These are phyloP conservation scores for Colletotrichum sp. DNA, from an alignment of 2,329 filamentous ascomycete genomes.

Conservation along the genomic window DNA sequence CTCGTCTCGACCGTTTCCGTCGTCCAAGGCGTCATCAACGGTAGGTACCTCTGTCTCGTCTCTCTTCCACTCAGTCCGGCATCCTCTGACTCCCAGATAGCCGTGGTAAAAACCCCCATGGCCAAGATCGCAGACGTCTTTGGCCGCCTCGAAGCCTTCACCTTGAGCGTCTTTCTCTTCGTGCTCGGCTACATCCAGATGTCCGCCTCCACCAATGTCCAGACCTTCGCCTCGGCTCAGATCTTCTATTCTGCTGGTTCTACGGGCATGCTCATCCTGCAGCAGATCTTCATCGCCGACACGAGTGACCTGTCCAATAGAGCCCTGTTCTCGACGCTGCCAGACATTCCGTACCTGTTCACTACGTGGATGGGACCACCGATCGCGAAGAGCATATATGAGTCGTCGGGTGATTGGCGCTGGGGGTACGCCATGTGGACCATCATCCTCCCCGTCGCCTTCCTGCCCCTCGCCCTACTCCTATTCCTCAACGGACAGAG, in stretches of 20 bases:
- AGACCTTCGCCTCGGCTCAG: constrained; percentile 58
- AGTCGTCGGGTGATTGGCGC: constrained; percentile 64
- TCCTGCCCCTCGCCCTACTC: constrained; percentile 49
- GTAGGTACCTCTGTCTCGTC: not conserved
- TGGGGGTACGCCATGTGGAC: constrained; percentile 62
- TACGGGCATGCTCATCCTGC: constrained; percentile 63
- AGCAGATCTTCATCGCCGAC: constrained; percentile 71
- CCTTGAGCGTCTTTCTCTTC: constrained; percentile 57
- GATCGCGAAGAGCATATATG: constrained; percentile 41
- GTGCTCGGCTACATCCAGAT: constrained; percentile 63
- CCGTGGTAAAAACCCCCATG: constrained; percentile 35
- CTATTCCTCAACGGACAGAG: not conserved
- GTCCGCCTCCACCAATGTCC: constrained; percentile 58
- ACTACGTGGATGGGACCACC: not conserved
- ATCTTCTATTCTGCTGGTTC: constrained; percentile 67
- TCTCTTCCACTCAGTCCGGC: not conserved
- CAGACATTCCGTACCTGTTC: not conserved
- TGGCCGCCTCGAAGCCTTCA: constrained; percentile 65
- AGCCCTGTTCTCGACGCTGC: not conserved
- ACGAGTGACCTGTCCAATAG: constrained; percentile 38
- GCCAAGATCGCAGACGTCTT: constrained; percentile 68
- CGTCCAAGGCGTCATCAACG: not conserved
- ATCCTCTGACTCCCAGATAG: not conserved
- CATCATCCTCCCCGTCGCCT: constrained; percentile 61
- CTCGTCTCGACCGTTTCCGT: not conserved